These are phyloP conservation scores for Micromonas commoda DNA, from an alignment of 139 green algal genomes.

Conservation along the genomic window DNA sequence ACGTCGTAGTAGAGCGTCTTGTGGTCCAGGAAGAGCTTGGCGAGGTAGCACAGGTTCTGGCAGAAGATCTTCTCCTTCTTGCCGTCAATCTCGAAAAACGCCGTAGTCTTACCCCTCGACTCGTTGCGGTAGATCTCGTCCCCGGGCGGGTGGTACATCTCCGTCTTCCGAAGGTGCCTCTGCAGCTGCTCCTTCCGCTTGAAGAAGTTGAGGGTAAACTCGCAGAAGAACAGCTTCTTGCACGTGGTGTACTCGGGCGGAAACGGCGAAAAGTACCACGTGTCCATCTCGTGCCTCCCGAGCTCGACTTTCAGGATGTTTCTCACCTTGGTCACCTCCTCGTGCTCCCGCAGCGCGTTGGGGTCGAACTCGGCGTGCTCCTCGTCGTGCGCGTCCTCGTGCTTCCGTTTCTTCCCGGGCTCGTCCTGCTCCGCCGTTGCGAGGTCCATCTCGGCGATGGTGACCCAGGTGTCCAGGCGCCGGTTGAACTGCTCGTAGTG, in stretches of 20 bases:
- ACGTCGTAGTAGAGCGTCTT: conserved; percentile 99
- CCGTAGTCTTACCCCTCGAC: conserved; percentile 7
- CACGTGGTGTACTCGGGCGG: conserved; percentile 80
- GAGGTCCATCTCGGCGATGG: conserved; percentile 65
- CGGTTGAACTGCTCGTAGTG: conserved; percentile 90
- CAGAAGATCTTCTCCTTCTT: conserved; percentile 87
- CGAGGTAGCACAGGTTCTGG: conserved; percentile 96
- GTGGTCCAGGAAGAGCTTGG: conserved; percentile 99
- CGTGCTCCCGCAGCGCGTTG: conserved; percentile 79
- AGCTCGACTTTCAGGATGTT: conserved; percentile 94
- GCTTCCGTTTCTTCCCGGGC: conserved; percentile 42
- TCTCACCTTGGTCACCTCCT: conserved; percentile 98
- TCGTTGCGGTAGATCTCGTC: conserved; percentile 91
- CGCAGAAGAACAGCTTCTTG: conserved; percentile 95
- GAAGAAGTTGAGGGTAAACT: conserved; percentile 87
- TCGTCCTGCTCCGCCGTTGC: conserved; percentile 7
- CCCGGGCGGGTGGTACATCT: conserved; percentile 84
- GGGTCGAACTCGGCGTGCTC: conserved; percentile 89
- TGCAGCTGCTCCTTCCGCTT: conserved; percentile 67
- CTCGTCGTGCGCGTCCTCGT: conserved; percentile 44
- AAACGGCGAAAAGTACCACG: conserved; percentile 97
- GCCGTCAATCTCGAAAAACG: conserved; percentile 71
- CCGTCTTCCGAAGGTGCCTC: conserved; percentile 83
- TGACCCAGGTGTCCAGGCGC: conserved; percentile 93
- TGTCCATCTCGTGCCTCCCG: conserved; percentile 88